phyloP scores from a whole-genome alignment of 768 basidiomycete species.

The Pulveroboletus sp. region DNA sequence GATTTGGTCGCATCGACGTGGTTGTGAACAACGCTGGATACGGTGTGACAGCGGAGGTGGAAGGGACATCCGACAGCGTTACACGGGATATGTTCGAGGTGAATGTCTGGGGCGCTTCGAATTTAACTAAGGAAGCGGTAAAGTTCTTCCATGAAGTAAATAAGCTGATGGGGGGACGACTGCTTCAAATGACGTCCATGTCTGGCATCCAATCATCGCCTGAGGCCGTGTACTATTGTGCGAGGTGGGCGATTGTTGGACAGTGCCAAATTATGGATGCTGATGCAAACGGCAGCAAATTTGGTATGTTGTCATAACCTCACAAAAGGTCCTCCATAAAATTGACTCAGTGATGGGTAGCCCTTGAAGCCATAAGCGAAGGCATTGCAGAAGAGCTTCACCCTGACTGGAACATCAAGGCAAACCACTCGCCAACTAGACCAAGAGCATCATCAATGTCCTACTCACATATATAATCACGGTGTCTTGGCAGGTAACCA shows the following conservation, averaged over 20 bases:
- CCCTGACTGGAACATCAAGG: too few relatives aligned
- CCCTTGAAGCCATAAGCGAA: slow-evolving; percentile 9
- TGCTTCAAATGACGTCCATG: slow-evolving; percentile 21
- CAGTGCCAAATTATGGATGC: neutral
- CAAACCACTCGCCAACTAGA: too few relatives aligned
- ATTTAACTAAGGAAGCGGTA: slow-evolving; percentile 34
- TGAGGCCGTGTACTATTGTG: slow-evolving; percentile 17
- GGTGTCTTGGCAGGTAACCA: too few relatives aligned
- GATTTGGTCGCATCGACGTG: slow-evolving; percentile 30
- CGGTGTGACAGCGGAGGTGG: slow-evolving; percentile 31
- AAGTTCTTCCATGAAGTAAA: slow-evolving; percentile 22
- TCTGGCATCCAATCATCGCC: slow-evolving; percentile 22
- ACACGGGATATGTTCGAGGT: slow-evolving; percentile 38
- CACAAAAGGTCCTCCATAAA: neutral
- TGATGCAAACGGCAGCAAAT: slow-evolving; percentile 12
- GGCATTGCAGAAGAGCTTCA: too few relatives aligned
- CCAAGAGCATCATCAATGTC: too few relatives aligned
- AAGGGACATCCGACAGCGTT: slow-evolving; percentile 30
- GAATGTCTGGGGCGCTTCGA: slow-evolving; percentile 41
- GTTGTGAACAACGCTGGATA: slow-evolving; percentile 14
- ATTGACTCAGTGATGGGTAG: neutral
- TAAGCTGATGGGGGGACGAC: slow-evolving; percentile 28
- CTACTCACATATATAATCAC: too few relatives aligned
- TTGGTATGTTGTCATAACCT: neutral
- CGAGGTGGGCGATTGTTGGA: slow-evolving; percentile 10